Conservation (phyloP, 2,329 filamentous ascomycete genomes). For the Chaetomiaceae sp. region DNA sequence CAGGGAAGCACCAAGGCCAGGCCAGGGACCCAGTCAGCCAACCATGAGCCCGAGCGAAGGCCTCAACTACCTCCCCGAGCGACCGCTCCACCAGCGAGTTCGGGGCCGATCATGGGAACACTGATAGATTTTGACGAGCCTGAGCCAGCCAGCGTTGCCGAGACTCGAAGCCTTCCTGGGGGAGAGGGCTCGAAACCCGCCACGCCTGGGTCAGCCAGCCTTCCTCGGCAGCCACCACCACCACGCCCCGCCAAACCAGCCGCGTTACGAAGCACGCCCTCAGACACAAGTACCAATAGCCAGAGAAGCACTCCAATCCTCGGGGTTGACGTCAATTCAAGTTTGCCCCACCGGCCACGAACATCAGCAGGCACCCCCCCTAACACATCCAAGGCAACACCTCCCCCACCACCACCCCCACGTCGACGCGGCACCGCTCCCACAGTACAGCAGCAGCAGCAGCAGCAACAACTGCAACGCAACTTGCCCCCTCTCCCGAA, state of each 20-base stretch:
- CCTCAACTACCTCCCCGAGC: conserved; percentile 35
- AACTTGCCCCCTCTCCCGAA: background rate
- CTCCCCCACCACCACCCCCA: conserved; percentile 45
- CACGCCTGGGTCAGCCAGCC: conserved; percentile 34
- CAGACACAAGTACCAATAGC: conserved; percentile 24
- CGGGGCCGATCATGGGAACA: conserved; percentile 48
- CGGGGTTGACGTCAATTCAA: background rate
- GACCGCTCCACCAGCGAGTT: conserved; percentile 23
- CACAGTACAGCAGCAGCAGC: background rate
- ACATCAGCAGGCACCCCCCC: conserved; percentile 2
- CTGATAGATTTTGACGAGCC: conserved; percentile 59
- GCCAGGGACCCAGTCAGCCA: conserved; percentile 7
- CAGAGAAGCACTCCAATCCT: background rate
- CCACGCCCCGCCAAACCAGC: conserved; percentile 56
- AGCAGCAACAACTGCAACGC: background rate
- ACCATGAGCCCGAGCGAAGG: conserved; percentile 24
- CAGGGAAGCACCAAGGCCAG: conserved; percentile 20
- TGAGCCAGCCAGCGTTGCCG: conserved; percentile 31
- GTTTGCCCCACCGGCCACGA: conserved; percentile 2
- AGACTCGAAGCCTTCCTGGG: too few species aligned
- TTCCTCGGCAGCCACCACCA: conserved; percentile 39
- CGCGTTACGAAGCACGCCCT: conserved; percentile 46
- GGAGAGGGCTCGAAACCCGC: conserved; percentile 59
- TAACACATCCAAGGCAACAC: conserved; percentile 18
- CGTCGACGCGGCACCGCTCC: conserved; percentile 39